Evolutionary conservation across 2,329 filamentous ascomycete genomes (phyloP).

Genomic region (Trichophyton benhamiae): DNA sequence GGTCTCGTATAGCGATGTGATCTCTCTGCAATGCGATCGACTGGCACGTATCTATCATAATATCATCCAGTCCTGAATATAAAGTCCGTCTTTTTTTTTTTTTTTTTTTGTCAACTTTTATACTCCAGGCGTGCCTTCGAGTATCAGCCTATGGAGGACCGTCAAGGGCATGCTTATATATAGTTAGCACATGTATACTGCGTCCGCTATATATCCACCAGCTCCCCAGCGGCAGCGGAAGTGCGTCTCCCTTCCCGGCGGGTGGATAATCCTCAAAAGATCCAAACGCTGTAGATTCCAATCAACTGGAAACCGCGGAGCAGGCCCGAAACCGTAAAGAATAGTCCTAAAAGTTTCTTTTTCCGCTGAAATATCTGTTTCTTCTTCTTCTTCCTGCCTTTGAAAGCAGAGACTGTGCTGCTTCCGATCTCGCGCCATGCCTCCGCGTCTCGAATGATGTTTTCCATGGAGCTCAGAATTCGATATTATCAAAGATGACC

Average conservation of each 20-base stretch:
- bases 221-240: slow-evolving; percentile 1
- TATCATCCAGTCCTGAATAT: background rate
- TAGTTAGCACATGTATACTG: background rate
- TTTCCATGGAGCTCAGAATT: background rate
- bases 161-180: background rate
- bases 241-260: background rate
- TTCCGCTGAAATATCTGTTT: background rate
- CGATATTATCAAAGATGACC: background rate
- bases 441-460: background rate
- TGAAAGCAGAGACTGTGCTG: background rate
- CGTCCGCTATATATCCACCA: background rate
- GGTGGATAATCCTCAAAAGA: background rate
- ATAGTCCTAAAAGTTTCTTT: background rate
- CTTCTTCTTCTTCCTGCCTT: background rate
- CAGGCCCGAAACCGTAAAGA: slow-evolving; percentile 1
- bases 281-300: background rate
- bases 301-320: slow-evolving; percentile 5
- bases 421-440: background rate
- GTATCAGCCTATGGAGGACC: background rate
- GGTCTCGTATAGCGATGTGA: slow-evolving; percentile 1
- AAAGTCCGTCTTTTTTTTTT: background rate
- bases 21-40: background rate
- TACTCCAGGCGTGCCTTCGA: background rate
- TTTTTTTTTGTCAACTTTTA: background rate
- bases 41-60: background rate